A percentile compares a stretch with the other conserved stretches of the same genome.
Conservation (phyloP, 768 basidiomycete genomes). For the Pisolithus albus region DNA sequence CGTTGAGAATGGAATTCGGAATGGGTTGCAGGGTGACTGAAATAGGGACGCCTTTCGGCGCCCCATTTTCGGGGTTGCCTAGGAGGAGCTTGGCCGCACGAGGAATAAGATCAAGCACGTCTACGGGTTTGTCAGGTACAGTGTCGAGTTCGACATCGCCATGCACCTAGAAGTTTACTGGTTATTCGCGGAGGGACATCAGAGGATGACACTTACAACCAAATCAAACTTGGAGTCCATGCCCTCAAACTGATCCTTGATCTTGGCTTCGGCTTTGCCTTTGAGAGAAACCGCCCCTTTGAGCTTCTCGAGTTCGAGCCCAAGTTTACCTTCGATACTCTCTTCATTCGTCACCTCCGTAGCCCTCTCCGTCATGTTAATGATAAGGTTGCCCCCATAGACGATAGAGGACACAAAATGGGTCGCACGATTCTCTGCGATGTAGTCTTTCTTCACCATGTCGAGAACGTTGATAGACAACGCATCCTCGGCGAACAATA, state of each 20-base stretch:
- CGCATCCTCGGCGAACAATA: neutral
- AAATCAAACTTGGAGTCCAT: neutral
- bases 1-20: neutral
- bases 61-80: neutral
- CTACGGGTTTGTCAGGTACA: neutral
- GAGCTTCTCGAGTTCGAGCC: constrained; percentile 8
- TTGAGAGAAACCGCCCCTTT: constrained; percentile 10
- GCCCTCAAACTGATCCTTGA: neutral
- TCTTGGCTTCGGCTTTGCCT: neutral
- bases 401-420: constrained; percentile 1
- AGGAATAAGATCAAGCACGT: neutral
- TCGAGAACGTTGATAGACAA: neutral
- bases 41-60: neutral
- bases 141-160: neutral
- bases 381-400: neutral
- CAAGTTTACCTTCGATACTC: constrained; percentile 10
- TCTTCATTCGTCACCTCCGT: constrained; percentile 5
- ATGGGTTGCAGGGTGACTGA: neutral
- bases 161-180: neutral
- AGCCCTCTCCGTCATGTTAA: constrained; percentile 11
- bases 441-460: neutral
- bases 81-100: neutral
- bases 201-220: neutral
- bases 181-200: neutral
- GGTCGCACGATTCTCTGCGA: neutral